These are phyloP conservation scores for Davidsoniella neocaledoniae DNA, from an alignment of 2,329 filamentous ascomycete species.

Conservation along the genomic window DNA sequence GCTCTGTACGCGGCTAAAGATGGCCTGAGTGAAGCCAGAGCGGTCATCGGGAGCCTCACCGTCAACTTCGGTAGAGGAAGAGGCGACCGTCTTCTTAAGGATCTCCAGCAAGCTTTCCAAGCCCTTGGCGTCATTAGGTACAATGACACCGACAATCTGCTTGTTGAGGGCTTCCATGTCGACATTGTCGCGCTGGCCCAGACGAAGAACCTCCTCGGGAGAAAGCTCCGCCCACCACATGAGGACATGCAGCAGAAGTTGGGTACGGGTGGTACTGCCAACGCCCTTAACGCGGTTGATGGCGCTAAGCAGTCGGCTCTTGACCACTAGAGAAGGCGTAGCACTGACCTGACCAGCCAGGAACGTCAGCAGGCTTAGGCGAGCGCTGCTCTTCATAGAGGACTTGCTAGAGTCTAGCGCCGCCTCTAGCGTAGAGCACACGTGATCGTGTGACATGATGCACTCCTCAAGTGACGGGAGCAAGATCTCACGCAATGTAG, in stretches of 20 bases:
- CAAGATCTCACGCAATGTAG: conserved; percentile 49
- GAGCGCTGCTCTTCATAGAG: conserved; percentile 40
- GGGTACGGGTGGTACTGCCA: conserved; percentile 50
- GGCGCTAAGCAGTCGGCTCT: conserved; percentile 52
- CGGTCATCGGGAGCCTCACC: conserved; percentile 22
- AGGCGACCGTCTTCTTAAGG: conserved; percentile 19
- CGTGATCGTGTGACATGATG: conserved; percentile 57
- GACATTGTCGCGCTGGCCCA: conserved; percentile 24
- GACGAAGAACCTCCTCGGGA: conserved; percentile 30
- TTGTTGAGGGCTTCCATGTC: conserved; percentile 27
- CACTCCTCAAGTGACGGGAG: conserved; percentile 70
- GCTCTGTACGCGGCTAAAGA: conserved; percentile 51
- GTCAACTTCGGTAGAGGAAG: conserved; percentile 18
- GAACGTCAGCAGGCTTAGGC: conserved; percentile 51
- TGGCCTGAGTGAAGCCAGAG: conserved; percentile 41
- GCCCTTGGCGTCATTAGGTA: conserved; percentile 35
- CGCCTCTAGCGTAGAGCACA: conserved; percentile 42
- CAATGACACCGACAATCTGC: conserved; percentile 32
- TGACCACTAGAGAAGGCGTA: conserved; percentile 53
- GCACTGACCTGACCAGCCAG: conserved; percentile 54
- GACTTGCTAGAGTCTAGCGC: conserved; percentile 26
- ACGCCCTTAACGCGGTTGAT: conserved; percentile 59
- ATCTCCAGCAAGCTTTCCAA: conserved; percentile 34
- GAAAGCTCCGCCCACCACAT: conserved; percentile 47
- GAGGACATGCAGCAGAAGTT: conserved; percentile 60